A percentile compares a stretch with the other conserved stretches of the same genome.
Conservation (phyloP, 768 basidiomycete genomes). For the Leccinum fibrillosum region DNA sequence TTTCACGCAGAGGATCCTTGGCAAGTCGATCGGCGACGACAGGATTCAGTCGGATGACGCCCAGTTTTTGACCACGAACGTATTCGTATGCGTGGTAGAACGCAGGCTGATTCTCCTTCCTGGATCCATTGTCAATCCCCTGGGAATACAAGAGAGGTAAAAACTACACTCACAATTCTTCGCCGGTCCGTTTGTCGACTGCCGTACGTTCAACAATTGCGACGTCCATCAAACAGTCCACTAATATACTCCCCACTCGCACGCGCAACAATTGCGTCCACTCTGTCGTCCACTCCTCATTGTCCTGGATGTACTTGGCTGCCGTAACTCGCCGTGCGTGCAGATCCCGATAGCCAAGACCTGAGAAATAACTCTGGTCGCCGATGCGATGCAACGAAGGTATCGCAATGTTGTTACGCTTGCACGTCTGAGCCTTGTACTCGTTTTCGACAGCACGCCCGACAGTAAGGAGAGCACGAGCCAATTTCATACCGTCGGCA, state of each 20-base stretch:
- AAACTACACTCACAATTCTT: slow-evolving; percentile 49
- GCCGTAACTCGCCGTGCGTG: slow-evolving; percentile 64
- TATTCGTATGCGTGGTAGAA: slow-evolving; percentile 94
- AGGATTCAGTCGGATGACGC: slow-evolving; percentile 84
- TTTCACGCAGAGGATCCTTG: slow-evolving; percentile 63
- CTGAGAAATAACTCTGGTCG: slow-evolving; percentile 49
- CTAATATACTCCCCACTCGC: slow-evolving; percentile 69
- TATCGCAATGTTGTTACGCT: slow-evolving; percentile 54
- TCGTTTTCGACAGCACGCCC: slow-evolving; percentile 88
- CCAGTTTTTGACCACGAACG: slow-evolving; percentile 89
- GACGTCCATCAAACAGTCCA: slow-evolving; percentile 81
- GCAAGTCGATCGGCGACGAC: slow-evolving; percentile 74
- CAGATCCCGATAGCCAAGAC: slow-evolving; percentile 57
- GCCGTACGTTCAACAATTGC: slow-evolving; percentile 70
- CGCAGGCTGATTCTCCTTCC: slow-evolving; percentile 80
- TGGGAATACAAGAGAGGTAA: neutral
- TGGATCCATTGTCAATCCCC: slow-evolving; percentile 25
- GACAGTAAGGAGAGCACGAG: slow-evolving; percentile 73
- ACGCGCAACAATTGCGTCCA: slow-evolving; percentile 82
- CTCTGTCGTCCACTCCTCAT: slow-evolving; percentile 69
- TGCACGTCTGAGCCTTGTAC: slow-evolving; percentile 82
- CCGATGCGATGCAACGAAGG: slow-evolving; percentile 32
- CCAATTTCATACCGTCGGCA: slow-evolving; percentile 84
- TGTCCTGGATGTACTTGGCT: slow-evolving; percentile 59
- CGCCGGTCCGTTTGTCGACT: slow-evolving; percentile 54